Evolutionary conservation across 805 yeast species (phyloP).

Genomic region (Kluyveromyces siamensis): DNA sequence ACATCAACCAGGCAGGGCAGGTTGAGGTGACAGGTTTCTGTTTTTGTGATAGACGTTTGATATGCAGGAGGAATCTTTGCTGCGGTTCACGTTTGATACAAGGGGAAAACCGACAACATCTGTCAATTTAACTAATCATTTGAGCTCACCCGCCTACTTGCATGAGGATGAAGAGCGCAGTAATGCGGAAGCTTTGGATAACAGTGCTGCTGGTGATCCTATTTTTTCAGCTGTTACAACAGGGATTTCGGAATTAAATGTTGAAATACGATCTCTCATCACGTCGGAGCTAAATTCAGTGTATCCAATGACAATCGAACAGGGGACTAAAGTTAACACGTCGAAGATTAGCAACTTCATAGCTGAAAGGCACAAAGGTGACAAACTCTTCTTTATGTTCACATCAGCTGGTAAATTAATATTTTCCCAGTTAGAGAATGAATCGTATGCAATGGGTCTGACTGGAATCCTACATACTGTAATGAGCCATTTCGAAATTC

Average conservation of each 20-base stretch:
- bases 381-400: constrained; percentile 68
- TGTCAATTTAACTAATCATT: constrained; percentile 4
- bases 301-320: background rate
- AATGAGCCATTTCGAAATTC: constrained; percentile 53
- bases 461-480: constrained; percentile 78
- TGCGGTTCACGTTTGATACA: background rate
- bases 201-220: background rate
- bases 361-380: constrained; percentile 14
- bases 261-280: constrained; percentile 1
- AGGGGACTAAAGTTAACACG: background rate
- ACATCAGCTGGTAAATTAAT: constrained; percentile 87
- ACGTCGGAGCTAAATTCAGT: constrained; percentile 1
- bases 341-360: constrained; percentile 12
- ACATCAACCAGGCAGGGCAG: too few species aligned
- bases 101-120: constrained; percentile 11
- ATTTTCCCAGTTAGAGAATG: constrained; percentile 67
- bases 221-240: background rate
- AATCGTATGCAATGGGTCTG: constrained; percentile 56
- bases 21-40: too few species aligned
- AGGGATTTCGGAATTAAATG: background rate
- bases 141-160: background rate
- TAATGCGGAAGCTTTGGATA: background rate
- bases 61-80: background rate
- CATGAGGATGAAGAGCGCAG: background rate
- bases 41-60: background rate